Conservation (phyloP, 2,329 filamentous ascomycete species). For the Tolypocladium sp. region DNA sequence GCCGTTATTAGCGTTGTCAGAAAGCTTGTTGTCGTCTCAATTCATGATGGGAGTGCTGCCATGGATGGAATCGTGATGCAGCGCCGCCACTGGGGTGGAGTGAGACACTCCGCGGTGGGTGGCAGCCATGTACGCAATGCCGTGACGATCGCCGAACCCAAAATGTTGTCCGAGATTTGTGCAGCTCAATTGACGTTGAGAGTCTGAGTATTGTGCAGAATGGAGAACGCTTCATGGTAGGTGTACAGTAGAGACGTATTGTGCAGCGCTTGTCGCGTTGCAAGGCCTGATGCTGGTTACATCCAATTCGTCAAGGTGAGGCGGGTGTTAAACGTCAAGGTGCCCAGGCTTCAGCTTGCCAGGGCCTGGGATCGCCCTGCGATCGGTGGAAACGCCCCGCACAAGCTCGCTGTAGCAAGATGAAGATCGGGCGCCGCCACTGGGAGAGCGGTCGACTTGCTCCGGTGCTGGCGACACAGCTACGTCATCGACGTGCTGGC, state of each 20-base stretch:
- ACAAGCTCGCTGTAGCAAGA: not conserved
- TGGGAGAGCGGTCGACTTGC: not conserved
- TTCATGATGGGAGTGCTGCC: no score
- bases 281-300: no score
- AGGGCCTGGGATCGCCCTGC: not conserved
- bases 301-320: no score
- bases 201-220: no score
- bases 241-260: no score
- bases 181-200: no score
- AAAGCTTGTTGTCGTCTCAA: not conserved
- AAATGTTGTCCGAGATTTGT: no score
- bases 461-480: not conserved
- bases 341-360: no score
- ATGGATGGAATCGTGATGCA: not conserved
- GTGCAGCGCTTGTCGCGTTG: no score
- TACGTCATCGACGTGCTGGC: not conserved
- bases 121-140: constrained; percentile 4
- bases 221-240: no score
- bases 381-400: not conserved
- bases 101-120: not conserved
- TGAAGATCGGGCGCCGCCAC: not conserved
- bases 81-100: not conserved
- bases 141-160: not conserved
- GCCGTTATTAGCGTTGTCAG: not conserved
- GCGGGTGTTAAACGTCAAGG: no score